A percentile compares a stretch with the other conserved stretches of the same genome.
phyloP scores from a whole-genome alignment of 331 rosid genomes.

The Prunus yedoensis region DNA sequence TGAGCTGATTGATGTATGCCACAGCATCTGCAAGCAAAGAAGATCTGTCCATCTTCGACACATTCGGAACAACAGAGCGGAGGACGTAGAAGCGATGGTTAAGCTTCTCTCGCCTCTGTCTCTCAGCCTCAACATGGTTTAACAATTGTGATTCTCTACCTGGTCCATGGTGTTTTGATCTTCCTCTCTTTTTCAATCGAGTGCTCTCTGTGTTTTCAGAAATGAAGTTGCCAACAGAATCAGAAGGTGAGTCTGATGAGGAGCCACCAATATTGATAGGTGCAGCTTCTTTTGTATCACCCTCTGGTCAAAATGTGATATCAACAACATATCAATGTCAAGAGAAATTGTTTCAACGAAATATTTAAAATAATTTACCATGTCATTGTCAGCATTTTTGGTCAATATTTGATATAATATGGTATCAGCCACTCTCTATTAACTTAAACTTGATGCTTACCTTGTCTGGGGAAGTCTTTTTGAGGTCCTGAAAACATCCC shows the following conservation, averaged over 20 bases:
- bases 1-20: slow-evolving; percentile 50
- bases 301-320: background rate
- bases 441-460: background rate
- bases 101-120: slow-evolving; percentile 57
- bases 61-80: slow-evolving; percentile 62
- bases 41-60: slow-evolving; percentile 74
- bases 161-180: background rate
- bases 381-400: too few relatives aligned
- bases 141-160: slow-evolving; percentile 2
- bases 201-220: slow-evolving; percentile 1
- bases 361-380: too few relatives aligned
- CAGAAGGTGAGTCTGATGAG: slow-evolving; percentile 26
- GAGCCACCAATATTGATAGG: slow-evolving; percentile 3
- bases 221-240: background rate
- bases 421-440: background rate
- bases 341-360: too few relatives aligned
- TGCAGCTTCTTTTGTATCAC: background rate
- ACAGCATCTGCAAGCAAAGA: slow-evolving; percentile 57
- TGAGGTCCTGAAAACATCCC: slow-evolving; percentile 1
- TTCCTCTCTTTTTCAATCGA: slow-evolving; percentile 21
- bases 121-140: slow-evolving; percentile 67
- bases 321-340: too few relatives aligned
- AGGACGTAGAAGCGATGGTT: slow-evolving; percentile 64
- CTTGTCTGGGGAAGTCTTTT: background rate
- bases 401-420: too few relatives aligned